Evolutionary conservation across 2,329 filamentous ascomycete genomes (phyloP), one percentile per base, ranked within the genome.

Genomic region (Cadophora luteo-olivacea): DNA sequence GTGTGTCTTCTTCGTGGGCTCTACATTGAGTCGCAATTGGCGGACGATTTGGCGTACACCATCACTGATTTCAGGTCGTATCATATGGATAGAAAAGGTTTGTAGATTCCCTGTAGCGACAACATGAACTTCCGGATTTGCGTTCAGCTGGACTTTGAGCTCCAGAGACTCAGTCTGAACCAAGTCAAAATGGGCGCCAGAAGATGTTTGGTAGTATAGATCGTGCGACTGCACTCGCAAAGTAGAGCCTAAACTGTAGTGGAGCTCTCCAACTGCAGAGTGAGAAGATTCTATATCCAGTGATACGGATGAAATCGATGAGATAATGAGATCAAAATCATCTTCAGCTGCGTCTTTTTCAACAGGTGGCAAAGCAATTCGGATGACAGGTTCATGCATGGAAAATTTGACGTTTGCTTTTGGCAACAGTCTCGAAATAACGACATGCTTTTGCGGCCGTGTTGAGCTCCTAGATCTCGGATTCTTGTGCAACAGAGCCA

Each of bases 261-360:
- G 92, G 3, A 94, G 82, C 41, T 97, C 92, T 67, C 92, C 92
- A 45, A 93, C 88, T 0, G 91, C 85, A 3, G 93, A 96, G 80
- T 99, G 96, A n/a, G 94, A 97, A 0, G 96, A 97, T 77, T 99
- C 96, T 60, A 97, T 86, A 75, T 99, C 96, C 25, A 98, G 82
- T 0, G 95, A 97, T 48, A 98, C 89, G 0, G 95, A 97, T 0
- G 97, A 98, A 12, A 97, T 93, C 1, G 94, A 96, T 0, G 93
- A 97, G 60, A 99, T 97, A 55, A 99, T 91, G 36, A 99, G 85
- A 77, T 99, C 96, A 73, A 96, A 98, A 72, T 98, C 94, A 69
- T 94, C 92, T 0, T 89, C 85, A 32, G 89, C 87, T 51, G 85
- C 82, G 1, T 82, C 82, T 65, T 86, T 85, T 69, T 91, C 87